Conservation (phyloP, 1,284 basidiomycete genomes). For the Ustilago esculenta region DNA sequence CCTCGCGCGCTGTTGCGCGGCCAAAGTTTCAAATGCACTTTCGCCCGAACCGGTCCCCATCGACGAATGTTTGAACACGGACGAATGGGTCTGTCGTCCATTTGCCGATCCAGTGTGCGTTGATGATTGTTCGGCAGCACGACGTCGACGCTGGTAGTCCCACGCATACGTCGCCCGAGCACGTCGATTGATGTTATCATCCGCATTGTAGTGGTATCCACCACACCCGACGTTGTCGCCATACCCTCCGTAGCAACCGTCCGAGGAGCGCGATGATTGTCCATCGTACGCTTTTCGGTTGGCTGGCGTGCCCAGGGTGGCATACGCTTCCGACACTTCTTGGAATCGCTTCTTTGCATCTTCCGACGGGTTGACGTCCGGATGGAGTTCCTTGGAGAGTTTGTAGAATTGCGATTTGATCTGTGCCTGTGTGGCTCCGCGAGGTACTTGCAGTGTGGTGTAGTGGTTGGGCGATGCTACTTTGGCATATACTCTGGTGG, state of each 20-base stretch:
- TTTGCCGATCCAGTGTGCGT: neutral
- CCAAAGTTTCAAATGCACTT: constrained; percentile 39
- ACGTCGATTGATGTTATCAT: constrained; percentile 47
- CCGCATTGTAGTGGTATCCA: constrained; percentile 38
- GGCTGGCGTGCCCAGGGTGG: constrained; percentile 46
- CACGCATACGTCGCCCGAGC: constrained; percentile 63
- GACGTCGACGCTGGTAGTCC: constrained; percentile 56
- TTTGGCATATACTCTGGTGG: neutral
- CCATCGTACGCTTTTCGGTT: constrained; percentile 25
- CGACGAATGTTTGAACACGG: constrained; percentile 21
- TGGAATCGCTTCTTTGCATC: constrained; percentile 64
- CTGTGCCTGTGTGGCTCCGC: constrained; percentile 55
- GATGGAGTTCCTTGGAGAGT: constrained; percentile 64
- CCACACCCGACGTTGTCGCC: constrained; percentile 26
- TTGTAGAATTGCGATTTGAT: constrained; percentile 67
- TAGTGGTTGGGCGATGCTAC: constrained; percentile 33
- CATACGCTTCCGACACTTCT: constrained; percentile 63
- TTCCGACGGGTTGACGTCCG: constrained; percentile 59
- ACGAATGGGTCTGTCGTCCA: constrained; percentile 17
- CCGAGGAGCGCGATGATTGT: neutral
- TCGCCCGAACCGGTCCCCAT: neutral
- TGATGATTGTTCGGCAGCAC: constrained; percentile 2
- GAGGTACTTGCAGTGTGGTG: constrained; percentile 40
- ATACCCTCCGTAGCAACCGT: neutral
- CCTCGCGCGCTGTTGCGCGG: constrained; percentile 25